These are phyloP conservation scores for Solanum rostratum DNA, from an alignment of 257 asterid species.

Conservation along the genomic window DNA sequence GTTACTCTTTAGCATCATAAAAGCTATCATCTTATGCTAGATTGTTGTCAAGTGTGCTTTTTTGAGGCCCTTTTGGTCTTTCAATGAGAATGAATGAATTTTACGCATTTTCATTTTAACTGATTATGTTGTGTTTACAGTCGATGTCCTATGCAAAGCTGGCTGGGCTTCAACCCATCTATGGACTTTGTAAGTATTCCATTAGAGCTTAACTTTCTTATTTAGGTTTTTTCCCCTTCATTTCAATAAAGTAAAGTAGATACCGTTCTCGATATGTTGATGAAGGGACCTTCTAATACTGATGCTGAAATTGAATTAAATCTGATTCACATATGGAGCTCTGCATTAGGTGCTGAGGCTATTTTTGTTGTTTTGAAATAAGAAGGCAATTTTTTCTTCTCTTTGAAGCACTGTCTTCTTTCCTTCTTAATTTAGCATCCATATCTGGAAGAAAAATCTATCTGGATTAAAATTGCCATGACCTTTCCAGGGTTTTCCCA, in stretches of 20 bases:
- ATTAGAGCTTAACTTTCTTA: conserved; percentile 1
- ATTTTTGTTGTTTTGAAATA: background rate
- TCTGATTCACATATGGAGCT: background rate
- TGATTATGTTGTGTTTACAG: conserved; percentile 28
- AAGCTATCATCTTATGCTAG: background rate
- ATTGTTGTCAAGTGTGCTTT: background rate
- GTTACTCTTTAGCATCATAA: background rate
- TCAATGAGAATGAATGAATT: background rate
- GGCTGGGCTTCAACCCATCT: conserved; percentile 94
- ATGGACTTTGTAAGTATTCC: conserved; percentile 87
- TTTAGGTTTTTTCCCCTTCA: background rate
- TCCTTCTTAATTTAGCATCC: conserved; percentile 3
- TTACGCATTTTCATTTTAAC: background rate
- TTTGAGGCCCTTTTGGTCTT: background rate
- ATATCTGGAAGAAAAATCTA: background rate
- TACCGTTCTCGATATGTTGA: background rate
- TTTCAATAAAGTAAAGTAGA: background rate
- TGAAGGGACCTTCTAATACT: background rate
- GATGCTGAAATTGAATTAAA: background rate
- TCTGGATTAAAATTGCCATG: background rate
- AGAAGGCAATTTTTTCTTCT: background rate
- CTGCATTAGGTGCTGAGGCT: background rate
- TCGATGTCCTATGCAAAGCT: conserved; percentile 99
- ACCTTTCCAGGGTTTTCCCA: background rate
- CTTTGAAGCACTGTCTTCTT: background rate